A percentile compares a stretch with the other conserved stretches of the same genome.
phyloP scores from a whole-genome alignment of 371 early-diverging fungal species.

The Mortierella sp. region DNA sequence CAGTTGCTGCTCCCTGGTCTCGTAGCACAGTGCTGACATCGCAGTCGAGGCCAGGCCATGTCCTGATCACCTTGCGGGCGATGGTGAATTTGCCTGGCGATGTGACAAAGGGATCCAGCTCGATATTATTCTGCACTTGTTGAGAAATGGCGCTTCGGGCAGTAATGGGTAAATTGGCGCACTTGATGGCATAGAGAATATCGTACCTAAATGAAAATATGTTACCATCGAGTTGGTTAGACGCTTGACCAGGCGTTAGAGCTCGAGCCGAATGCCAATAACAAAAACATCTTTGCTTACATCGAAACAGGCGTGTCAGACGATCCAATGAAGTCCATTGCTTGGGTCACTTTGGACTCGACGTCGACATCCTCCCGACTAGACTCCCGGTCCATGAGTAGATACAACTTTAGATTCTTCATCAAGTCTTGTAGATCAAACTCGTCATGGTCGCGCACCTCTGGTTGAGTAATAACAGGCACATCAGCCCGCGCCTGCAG shows the following conservation, averaged over 20 bases:
- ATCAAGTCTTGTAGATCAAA: conserved; percentile 23
- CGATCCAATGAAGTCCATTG: conserved; percentile 14
- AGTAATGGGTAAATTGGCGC: not conserved
- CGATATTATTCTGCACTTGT: conserved; percentile 14
- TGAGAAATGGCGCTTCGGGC: conserved; percentile 17
- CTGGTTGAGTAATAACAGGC: not conserved
- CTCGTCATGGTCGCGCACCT: conserved; percentile 17
- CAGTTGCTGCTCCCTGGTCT: conserved; percentile 6
- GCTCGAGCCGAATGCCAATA: too few relatives aligned
- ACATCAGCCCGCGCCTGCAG: conserved; percentile 23
- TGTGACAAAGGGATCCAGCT: conserved; percentile 15
- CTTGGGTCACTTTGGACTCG: conserved; percentile 18
- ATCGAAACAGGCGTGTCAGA: conserved; percentile 6
- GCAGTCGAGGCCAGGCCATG: conserved; percentile 2
- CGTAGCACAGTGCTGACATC: conserved; percentile 13
- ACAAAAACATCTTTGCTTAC: conserved; percentile 9
- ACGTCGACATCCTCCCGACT: not conserved
- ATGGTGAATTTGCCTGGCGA: not conserved
- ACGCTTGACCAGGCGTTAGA: too few relatives aligned
- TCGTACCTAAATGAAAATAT: conserved; percentile 14
- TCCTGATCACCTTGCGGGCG: conserved; percentile 7
- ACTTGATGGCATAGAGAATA: conserved; percentile 13
- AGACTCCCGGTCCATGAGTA: conserved; percentile 20
- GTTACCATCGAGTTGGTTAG: not conserved
- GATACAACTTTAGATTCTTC: not conserved